Evolutionary conservation across 257 asterid genomes (phyloP).

Genomic region (Ocimum tenuiflorum): DNA sequence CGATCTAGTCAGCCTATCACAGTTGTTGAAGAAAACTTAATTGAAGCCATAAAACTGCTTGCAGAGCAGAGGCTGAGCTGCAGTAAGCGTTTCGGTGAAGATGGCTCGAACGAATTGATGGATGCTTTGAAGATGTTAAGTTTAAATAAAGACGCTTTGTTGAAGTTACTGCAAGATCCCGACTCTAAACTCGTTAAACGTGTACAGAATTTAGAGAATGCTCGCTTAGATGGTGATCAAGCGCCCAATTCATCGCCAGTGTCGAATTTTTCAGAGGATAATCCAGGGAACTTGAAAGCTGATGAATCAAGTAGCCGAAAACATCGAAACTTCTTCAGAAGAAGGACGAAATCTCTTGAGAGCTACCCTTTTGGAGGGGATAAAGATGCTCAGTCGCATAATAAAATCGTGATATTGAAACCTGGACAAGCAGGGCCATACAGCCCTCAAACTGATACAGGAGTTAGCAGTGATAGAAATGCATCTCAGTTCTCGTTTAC

Average conservation of each 20-base stretch:
- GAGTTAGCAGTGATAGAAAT: conserved; percentile 35
- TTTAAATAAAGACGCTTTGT: conserved; percentile 46
- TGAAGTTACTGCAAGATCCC: conserved; percentile 59
- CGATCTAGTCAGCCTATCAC: conserved; percentile 30
- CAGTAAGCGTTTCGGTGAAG: conserved; percentile 39
- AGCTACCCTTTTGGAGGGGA: conserved; percentile 38
- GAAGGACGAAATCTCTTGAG: conserved; percentile 76
- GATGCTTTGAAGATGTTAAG: conserved; percentile 58
- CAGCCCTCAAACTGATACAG: conserved; percentile 30
- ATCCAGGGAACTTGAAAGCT: conserved; percentile 25
- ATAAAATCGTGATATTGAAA: conserved; percentile 61
- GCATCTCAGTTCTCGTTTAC: conserved; percentile 66
- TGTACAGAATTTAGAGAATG: conserved; percentile 40
- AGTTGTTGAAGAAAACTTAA: conserved; percentile 50
- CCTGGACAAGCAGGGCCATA: conserved; percentile 55
- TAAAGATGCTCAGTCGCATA: conserved; percentile 39
- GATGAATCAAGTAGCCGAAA: conserved; percentile 46
- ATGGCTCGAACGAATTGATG: conserved; percentile 53
- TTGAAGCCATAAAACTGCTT: conserved; percentile 54
- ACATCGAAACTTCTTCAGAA: conserved; percentile 47
- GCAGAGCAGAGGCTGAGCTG: conserved; percentile 42
- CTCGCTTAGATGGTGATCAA: conserved; percentile 28
- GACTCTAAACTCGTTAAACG: conserved; percentile 44
- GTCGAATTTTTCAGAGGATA: conserved; percentile 33
- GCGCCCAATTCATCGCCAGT: conserved; percentile 25